Evolutionary conservation across 2,329 filamentous ascomycete genomes (phyloP), one percentile per base, ranked within the genome.

Genomic region (Apiospora phragmitis): DNA sequence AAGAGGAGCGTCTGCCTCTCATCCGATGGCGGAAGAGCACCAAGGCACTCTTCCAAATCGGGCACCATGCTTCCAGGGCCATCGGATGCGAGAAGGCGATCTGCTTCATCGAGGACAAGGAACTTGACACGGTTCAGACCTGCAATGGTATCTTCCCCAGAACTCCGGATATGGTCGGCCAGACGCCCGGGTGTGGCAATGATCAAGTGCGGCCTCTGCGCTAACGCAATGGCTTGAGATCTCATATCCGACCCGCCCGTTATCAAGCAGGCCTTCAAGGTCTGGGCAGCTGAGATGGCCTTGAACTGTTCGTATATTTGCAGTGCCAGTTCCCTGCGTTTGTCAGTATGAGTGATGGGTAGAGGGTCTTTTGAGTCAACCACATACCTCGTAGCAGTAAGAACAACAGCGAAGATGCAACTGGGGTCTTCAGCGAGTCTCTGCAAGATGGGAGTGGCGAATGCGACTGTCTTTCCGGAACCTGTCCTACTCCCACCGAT

Each of bases 261-360:
- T 55, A 99, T 88, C n/a, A 99, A 88, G 62, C 95, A 87, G 4
- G 93, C 91, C 80, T 97, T 97, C 75, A 99, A 88, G 70, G 91
- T 93, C 77, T 97, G 94, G 0, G 93, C 92, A 4, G 94, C 91
- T 3, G 94, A 95, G 70, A 99, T 94, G 18, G 96, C 96, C 79
- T 94, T 94, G 84, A 98, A 92, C 81, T 99, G 96, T 83, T 99
- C 96, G 80, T 92, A 97, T 67, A 99, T 98, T 80, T 99, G 96
- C 29, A 98, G 88, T 4, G 96, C 96, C 71, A 99, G 89, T 83
- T 99, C 96, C 76, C 93, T 89, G 71, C 0, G 18, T 38, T 1
- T 45, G 67, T 38, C 14, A 45, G 67, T 16, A 1, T 3, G 16
- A 73, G 35, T 45, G 29, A 55, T 72, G 68, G 8, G 16, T 24